Evolutionary conservation across 1,139 yeast genomes (phyloP), one percentile per base, ranked within the genome.

Genomic region (Yamadazyma sp.): DNA sequence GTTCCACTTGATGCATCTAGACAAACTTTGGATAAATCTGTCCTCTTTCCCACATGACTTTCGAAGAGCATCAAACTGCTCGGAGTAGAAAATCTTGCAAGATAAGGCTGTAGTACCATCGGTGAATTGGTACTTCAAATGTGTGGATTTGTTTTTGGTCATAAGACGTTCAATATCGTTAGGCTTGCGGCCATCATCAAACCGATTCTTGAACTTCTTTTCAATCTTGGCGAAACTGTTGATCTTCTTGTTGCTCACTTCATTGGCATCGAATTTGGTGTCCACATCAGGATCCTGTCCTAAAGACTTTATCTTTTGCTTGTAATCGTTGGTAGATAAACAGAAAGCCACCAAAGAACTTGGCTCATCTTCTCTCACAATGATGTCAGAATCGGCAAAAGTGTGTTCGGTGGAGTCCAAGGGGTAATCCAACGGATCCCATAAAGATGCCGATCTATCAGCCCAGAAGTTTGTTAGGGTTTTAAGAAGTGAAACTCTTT

Each of bases 351-450:
- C 88, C 46, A 94, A 65, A 0, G 98, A 91, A 56, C 95, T 86
- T 6, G 98, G 98, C 59, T 94, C 99, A 60, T 89, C 97, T 55
- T 94, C 99, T 38, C 98, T 71, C 5, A 92, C 95, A 46, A 94
- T 85, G 14, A 94, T 95, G 59, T 88, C 91, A 5, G 95, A 87
- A 56, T 94, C 98, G 8, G 89, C 89, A 68, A 92, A 92, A 5
- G 94, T 80, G 59, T 94, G 98, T 55, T 94, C 98, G 1, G 84
- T 77, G 0, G 87, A 72, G 17, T 76, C 75, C 30, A 91, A 69
- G 0, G 98, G 97, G 59, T 89, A 91, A 16, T 79, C 84, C 30
- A 94, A 66, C 0, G 97, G 95, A 49, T 87, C 89, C 98, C 98
- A 94, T 17, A 94, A 75, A 2, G 96, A 86, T 0, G 98, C 92